Evolutionary conservation across 169 alveolate species (phyloP).

Genomic region (Cardiosporidium cionae): DNA sequence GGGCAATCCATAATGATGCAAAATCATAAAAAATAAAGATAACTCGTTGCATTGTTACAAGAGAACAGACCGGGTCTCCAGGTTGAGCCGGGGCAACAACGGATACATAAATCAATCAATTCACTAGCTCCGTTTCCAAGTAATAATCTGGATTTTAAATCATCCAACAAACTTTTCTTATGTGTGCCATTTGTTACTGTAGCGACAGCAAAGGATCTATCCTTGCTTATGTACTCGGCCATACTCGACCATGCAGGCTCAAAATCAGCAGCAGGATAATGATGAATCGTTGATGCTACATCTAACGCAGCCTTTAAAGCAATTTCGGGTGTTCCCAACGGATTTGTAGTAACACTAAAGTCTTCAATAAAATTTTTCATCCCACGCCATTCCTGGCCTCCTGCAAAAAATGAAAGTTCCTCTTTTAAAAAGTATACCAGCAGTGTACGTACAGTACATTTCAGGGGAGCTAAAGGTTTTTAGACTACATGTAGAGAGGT

Average conservation of each 20-base stretch:
- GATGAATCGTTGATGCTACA: neutral
- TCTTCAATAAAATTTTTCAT: constrained; percentile 19
- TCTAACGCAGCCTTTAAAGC: constrained; percentile 18
- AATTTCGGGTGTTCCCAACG: constrained; percentile 15
- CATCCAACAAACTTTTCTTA: neutral
- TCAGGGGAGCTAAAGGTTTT: too few relatives aligned
- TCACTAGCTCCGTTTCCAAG: constrained; percentile 37
- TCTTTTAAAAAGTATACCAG: too few relatives aligned
- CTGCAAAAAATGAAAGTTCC: neutral
- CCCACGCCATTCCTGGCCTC: constrained; percentile 34
- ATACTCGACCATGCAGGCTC: constrained; percentile 19
- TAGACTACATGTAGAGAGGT: too few relatives aligned
- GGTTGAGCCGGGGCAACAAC: neutral
- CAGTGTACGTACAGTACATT: too few relatives aligned
- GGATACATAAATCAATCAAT: constrained; percentile 11
- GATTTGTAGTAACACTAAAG: constrained; percentile 29
- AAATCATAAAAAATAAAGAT: too few relatives aligned
- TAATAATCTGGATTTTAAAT: neutral
- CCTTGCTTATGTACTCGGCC: constrained; percentile 4
- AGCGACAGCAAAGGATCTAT: neutral
- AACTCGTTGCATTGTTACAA: too few relatives aligned
- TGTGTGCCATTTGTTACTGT: neutral
- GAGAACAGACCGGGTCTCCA: constrained; percentile 35
- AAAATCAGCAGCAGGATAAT: constrained; percentile 21
- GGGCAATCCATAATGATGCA: too few relatives aligned